Conservation (phyloP, 2,329 filamentous ascomycete species). For the Pseudocercospora crystallina region DNA sequence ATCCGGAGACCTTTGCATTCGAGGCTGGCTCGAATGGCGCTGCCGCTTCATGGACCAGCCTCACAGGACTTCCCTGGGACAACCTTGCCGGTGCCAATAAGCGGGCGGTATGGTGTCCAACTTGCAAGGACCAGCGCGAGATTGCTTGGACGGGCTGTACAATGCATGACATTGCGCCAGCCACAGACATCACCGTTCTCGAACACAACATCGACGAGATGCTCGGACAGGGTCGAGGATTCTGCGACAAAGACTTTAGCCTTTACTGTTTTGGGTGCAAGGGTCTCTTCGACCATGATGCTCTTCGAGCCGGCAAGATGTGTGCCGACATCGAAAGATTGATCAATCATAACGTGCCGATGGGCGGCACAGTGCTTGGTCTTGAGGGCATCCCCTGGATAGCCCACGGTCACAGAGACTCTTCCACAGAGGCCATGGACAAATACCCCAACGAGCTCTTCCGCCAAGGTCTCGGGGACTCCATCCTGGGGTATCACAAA, state of each 20-base stretch:
- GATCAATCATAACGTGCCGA: slow-evolving; percentile 49
- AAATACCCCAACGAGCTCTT: slow-evolving; percentile 40
- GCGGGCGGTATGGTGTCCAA: slow-evolving; percentile 57
- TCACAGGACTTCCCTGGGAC: slow-evolving; percentile 59
- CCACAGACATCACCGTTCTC: slow-evolving; percentile 7
- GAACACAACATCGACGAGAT: slow-evolving; percentile 38
- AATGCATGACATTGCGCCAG: slow-evolving; percentile 26
- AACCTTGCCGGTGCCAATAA: slow-evolving; percentile 53
- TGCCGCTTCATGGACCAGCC: slow-evolving; percentile 39
- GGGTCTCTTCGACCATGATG: slow-evolving; percentile 54
- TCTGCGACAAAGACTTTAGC: slow-evolving; percentile 59
- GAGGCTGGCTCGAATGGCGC: slow-evolving; percentile 39
- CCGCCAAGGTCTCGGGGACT: slow-evolving; percentile 44
- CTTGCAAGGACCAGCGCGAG: slow-evolving; percentile 44
- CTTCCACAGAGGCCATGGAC: slow-evolving; percentile 17
- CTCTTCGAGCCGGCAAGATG: slow-evolving; percentile 64
- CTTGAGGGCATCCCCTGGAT: slow-evolving; percentile 52
- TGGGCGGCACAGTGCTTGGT: slow-evolving; percentile 68
- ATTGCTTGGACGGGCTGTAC: slow-evolving; percentile 61
- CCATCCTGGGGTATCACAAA: slow-evolving; percentile 34
- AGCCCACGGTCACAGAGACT: slow-evolving; percentile 28
- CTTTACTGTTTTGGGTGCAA: slow-evolving; percentile 54
- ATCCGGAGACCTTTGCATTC: slow-evolving; percentile 59
- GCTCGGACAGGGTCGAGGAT: slow-evolving; percentile 53
- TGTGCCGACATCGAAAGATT: slow-evolving; percentile 55